Evolutionary conservation across 805 yeast genomes (phyloP).

Genomic region (Zygosaccharomyces lentus): DNA sequence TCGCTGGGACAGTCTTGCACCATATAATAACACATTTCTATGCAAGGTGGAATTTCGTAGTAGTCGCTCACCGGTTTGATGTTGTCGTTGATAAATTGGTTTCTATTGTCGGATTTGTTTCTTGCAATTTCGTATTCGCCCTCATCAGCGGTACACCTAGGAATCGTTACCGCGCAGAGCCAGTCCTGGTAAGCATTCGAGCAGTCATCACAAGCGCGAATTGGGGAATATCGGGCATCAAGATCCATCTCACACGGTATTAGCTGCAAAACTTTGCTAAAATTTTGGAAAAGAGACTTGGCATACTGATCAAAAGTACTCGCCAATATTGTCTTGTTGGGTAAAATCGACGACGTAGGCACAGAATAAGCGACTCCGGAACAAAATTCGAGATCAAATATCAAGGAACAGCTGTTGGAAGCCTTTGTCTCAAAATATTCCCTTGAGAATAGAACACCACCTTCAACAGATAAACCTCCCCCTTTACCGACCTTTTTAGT

Average conservation of each 20-base stretch:
- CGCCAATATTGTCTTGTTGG: slow-evolving; percentile 37
- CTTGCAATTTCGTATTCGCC: slow-evolving; percentile 45
- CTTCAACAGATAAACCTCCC: slow-evolving; percentile 37
- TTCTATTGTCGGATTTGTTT: slow-evolving; percentile 52
- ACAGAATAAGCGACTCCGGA: slow-evolving; percentile 80
- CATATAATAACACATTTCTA: slow-evolving; percentile 70
- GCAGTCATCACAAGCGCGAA: slow-evolving; percentile 72
- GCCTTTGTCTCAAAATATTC: slow-evolving; percentile 54
- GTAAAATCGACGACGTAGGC: slow-evolving; percentile 47
- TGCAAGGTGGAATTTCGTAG: slow-evolving; percentile 82
- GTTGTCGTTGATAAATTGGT: slow-evolving; percentile 48
- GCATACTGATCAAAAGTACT: slow-evolving; percentile 64
- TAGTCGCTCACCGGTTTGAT: slow-evolving; percentile 55
- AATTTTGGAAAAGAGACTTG: slow-evolving; percentile 50
- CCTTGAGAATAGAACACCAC: slow-evolving; percentile 61
- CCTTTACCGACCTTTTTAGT: slow-evolving; percentile 41
- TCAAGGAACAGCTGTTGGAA: slow-evolving; percentile 60
- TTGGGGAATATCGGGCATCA: slow-evolving; percentile 68
- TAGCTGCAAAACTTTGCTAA: slow-evolving; percentile 70
- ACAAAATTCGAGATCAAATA: slow-evolving; percentile 75
- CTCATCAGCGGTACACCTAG: slow-evolving; percentile 66
- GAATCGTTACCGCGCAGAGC: slow-evolving; percentile 86
- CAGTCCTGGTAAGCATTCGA: slow-evolving; percentile 67
- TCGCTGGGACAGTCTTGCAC: slow-evolving; percentile 80
- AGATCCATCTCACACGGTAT: slow-evolving; percentile 66